These are phyloP conservation scores for Saccharomycopsis fermentans DNA, from an alignment of 805 yeast species.

Conservation along the genomic window DNA sequence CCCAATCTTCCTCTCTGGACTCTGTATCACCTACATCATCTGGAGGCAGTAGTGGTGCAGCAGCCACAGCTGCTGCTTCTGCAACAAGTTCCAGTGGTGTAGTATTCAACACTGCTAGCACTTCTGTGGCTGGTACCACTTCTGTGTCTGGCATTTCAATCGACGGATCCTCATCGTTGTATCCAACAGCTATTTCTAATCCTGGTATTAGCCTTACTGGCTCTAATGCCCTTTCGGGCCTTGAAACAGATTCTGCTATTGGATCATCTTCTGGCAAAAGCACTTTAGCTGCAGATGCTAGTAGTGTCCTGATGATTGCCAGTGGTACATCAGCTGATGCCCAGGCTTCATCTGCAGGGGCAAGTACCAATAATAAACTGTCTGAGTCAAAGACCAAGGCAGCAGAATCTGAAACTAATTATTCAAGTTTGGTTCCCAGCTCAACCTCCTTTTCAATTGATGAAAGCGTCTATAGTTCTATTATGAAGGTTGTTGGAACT, in stretches of 20 bases:
- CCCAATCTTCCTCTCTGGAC: background rate
- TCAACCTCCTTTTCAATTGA: background rate
- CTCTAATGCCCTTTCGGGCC: background rate
- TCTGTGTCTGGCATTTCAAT: background rate
- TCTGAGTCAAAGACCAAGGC: background rate
- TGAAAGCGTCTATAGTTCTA: constrained; percentile 2
- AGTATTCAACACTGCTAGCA: background rate
- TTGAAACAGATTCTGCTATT: background rate
- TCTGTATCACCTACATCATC: background rate
- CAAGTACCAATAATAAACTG: background rate
- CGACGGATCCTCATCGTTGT: background rate
- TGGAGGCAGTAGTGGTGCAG: background rate
- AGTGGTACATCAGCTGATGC: background rate
- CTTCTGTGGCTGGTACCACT: background rate
- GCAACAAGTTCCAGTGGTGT: background rate
- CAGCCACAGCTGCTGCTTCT: background rate
- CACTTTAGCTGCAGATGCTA: background rate
- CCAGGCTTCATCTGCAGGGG: background rate
- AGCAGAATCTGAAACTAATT: background rate
- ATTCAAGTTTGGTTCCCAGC: background rate
- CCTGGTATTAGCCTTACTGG: background rate
- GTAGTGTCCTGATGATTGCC: background rate
- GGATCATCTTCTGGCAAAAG: background rate
- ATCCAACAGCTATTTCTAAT: background rate
- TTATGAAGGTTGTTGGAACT: constrained; percentile 7